Conservation (phyloP, 2,329 filamentous ascomycete genomes). For the Xylaria sp. region DNA sequence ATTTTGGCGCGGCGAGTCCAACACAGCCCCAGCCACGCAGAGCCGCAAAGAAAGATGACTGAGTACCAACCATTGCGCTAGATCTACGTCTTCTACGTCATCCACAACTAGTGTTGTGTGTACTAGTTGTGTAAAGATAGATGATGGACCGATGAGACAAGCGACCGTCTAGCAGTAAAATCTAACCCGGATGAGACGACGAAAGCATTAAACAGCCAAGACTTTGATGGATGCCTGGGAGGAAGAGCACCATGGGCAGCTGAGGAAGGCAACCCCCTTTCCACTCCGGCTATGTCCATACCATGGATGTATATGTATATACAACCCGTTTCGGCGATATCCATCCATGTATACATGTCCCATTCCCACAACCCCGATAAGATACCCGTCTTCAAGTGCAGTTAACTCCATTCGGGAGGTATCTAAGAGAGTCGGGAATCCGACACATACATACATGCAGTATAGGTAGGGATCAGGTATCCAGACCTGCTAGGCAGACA, state of each 20-base stretch:
- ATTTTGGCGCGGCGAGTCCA: background rate
- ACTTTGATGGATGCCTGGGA: background rate
- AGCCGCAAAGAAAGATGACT: slow-evolving; percentile 9
- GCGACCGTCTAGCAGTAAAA: background rate
- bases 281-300: too few species aligned
- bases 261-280: background rate
- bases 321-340: too few species aligned
- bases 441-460: too few species aligned
- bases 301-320: too few species aligned
- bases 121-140: background rate
- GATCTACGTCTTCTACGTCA: background rate
- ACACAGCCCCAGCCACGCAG: slow-evolving; percentile 20
- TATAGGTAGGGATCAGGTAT: too few species aligned
- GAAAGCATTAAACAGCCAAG: background rate
- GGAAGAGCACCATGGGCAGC: background rate
- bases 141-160: background rate
- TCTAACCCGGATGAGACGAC: background rate
- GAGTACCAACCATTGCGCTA: background rate
- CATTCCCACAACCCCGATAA: too few species aligned
- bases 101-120: background rate
- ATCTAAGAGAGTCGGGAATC: too few species aligned
- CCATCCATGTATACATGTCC: too few species aligned
- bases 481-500: too few species aligned
- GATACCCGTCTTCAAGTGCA: too few species aligned
- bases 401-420: too few species aligned